Base-by-base conservation (phyloP, 2,329 filamentous ascomycete genomes). In the Colletotrichum gigasporum region DNA sequence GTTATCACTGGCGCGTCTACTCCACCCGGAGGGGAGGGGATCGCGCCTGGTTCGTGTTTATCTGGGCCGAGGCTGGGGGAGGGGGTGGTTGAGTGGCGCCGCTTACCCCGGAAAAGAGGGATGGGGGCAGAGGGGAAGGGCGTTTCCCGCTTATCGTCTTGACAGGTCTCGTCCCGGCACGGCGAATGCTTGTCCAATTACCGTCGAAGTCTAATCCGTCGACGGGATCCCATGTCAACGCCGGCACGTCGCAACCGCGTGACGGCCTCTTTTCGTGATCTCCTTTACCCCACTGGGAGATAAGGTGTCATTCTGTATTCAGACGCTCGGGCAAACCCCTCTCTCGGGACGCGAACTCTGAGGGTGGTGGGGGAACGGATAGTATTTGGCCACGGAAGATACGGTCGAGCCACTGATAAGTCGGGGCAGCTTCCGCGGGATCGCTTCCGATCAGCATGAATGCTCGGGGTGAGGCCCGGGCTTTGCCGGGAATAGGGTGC, bases 61-160 rank as follows among this genome's bases (percentile, higher is more conserved):
- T 64, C 56, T 61, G 8, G 34, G 28, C 48, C 48, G 41, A 42
- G 28, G 26, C 26, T 32, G 16, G 48, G 32, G 42, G 22, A 18
- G 16, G 20, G 26, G 51, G 8, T n/a, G 16, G 24, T 42, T 16
- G 35, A 12, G 18, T 59, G 53, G 32, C n/a, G 32, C 55, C 55
- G 56, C 54, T 44, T 34, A 24, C 57, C 56, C 61, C 61, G 34
- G 56, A 28, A 54, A 53, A 47, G n/a, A n/a, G n/a, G n/a, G n/a
- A n/a, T n/a, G n/a, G n/a, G n/a, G n/a, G n/a, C n/a, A 39, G 39
- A 55, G 55, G 47, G 34, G 5, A 20, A 16, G 3, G 30, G 28
- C 35, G 20, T 37, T 26, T 41, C 56, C 61, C 61, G 61, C 61
- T 61, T 64, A 64, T 64, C 62, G 56, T 50, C 61, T 42, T 44